phyloP scores from a whole-genome alignment of 176 grass and related monocot species.

The Musa schizocarpa region DNA sequence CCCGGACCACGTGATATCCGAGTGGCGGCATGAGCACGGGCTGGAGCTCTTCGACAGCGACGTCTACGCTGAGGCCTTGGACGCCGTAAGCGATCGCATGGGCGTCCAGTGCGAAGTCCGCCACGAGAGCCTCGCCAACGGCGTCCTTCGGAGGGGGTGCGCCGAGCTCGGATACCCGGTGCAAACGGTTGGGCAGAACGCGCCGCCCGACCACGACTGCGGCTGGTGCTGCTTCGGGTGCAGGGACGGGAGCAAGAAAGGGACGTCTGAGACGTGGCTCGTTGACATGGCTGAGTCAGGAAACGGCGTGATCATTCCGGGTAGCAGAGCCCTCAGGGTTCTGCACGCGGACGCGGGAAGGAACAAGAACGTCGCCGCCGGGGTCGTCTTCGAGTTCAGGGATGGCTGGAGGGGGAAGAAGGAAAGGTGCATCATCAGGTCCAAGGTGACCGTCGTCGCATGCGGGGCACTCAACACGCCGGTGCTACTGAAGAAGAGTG shows the following conservation, averaged over 20 bases:
- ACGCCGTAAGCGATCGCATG: slow-evolving; percentile 21
- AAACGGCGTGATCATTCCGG: slow-evolving; percentile 15
- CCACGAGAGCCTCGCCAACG: not conserved
- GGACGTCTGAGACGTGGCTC: slow-evolving; percentile 15
- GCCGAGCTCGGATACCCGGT: slow-evolving; percentile 2
- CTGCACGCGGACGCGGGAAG: not conserved
- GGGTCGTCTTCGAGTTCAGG: slow-evolving; percentile 1
- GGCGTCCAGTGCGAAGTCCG: slow-evolving; percentile 12
- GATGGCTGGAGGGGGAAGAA: too few relatives aligned
- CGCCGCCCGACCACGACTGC: slow-evolving; percentile 22
- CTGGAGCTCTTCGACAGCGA: slow-evolving; percentile 22
- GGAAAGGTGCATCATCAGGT: not conserved
- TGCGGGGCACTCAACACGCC: slow-evolving; percentile 26
- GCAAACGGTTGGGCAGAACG: slow-evolving; percentile 4
- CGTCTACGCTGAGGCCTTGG: slow-evolving; percentile 8
- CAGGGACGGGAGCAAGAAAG: slow-evolving; percentile 17
- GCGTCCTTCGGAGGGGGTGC: slow-evolving; percentile 12
- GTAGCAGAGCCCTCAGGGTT: slow-evolving; percentile 4
- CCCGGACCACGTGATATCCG: slow-evolving; percentile 18
- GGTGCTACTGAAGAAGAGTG: slow-evolving; percentile 13
- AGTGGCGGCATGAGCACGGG: slow-evolving; percentile 12
- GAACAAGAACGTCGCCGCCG: slow-evolving; percentile 4
- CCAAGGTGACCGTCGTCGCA: slow-evolving; percentile 20
- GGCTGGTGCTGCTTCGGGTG: slow-evolving; percentile 26
- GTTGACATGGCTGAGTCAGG: slow-evolving; percentile 12